phyloP scores from a whole-genome alignment of 2,329 filamentous ascomycete genomes.

The Byssochlamys sp. region DNA sequence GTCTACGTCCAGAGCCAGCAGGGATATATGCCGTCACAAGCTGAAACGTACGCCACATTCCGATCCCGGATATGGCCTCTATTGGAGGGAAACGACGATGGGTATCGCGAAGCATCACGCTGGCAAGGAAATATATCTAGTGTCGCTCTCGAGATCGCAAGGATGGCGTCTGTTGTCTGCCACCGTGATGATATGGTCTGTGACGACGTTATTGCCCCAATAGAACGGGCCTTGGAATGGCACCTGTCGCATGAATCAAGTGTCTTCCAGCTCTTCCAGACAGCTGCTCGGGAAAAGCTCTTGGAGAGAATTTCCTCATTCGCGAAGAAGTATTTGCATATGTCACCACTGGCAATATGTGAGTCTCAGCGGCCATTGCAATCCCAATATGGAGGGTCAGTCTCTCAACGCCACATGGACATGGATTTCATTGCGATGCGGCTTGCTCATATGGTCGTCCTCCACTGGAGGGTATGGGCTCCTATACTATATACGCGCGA shows the following conservation, averaged over 20 bases:
- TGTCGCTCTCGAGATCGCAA: conserved; percentile 35
- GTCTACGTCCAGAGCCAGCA: conserved; percentile 23
- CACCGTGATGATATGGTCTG: conserved; percentile 18
- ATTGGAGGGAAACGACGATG: conserved; percentile 25
- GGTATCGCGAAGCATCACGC: conserved; percentile 13
- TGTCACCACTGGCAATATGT: conserved; percentile 36
- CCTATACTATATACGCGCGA: conserved; percentile 55
- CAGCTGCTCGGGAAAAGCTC: conserved; percentile 23
- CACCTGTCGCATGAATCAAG: conserved; percentile 25
- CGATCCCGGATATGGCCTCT: conserved; percentile 31
- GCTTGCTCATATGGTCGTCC: conserved; percentile 68
- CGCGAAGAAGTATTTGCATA: conserved; percentile 29
- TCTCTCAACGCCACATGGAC: conserved; percentile 21
- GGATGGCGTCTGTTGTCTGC: conserved; percentile 26
- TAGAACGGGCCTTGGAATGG: conserved; percentile 26
- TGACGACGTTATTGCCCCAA: conserved; percentile 23
- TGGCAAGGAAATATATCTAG: conserved; percentile 28
- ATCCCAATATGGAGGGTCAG: conserved; percentile 6
- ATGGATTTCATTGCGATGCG: conserved; percentile 55
- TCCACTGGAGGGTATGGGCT: conserved; percentile 87
- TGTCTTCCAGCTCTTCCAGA: conserved; percentile 25
- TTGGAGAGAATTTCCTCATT: conserved; percentile 21
- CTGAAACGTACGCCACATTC: conserved; percentile 26
- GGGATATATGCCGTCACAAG: conserved; percentile 19
- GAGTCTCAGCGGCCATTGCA: conserved; percentile 29